Conservation (phyloP, 345 rosid genomes). For the Eutrema heterophyllum region DNA sequence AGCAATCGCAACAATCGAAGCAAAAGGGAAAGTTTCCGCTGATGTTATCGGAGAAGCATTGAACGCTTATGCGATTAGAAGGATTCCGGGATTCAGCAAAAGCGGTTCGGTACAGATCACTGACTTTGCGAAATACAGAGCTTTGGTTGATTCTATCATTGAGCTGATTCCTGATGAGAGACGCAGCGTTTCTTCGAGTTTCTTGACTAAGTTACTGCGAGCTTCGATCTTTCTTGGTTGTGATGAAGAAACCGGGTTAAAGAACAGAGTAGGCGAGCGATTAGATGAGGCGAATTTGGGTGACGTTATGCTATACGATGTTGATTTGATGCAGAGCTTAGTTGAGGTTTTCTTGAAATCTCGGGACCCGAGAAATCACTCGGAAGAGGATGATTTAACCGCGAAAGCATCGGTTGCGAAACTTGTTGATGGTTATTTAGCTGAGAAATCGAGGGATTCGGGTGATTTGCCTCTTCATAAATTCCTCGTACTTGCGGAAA, state of each 20-base stretch:
- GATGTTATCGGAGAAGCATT: constrained; percentile 64
- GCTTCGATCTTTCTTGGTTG: constrained; percentile 53
- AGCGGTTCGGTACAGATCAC: constrained; percentile 38
- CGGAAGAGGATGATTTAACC: constrained; percentile 22
- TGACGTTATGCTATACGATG: constrained; percentile 54
- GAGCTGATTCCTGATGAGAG: constrained; percentile 53
- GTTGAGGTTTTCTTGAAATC: constrained; percentile 43
- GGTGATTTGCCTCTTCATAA: constrained; percentile 39
- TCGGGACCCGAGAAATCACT: constrained; percentile 18
- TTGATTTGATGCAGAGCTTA: constrained; percentile 52
- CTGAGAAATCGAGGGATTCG: constrained; percentile 60
- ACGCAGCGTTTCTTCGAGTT: constrained; percentile 42
- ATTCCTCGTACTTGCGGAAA: constrained; percentile 46
- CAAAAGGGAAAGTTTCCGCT: constrained; percentile 41
- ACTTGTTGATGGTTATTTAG: constrained; percentile 59
- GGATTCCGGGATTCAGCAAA: constrained; percentile 63
- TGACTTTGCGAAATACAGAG: constrained; percentile 46
- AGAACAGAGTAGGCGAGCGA: constrained; percentile 45
- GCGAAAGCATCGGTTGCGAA: constrained; percentile 47
- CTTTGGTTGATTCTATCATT: constrained; percentile 51
- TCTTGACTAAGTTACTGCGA: constrained; percentile 57
- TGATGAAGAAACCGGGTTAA: constrained; percentile 46
- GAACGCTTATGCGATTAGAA: constrained; percentile 50
- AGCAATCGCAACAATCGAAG: constrained; percentile 43
- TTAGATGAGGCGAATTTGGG: constrained; percentile 46